These are phyloP conservation scores for Monilinia vaccinii-corymbosi DNA, from an alignment of 2,329 filamentous ascomycete species.

Conservation along the genomic window DNA sequence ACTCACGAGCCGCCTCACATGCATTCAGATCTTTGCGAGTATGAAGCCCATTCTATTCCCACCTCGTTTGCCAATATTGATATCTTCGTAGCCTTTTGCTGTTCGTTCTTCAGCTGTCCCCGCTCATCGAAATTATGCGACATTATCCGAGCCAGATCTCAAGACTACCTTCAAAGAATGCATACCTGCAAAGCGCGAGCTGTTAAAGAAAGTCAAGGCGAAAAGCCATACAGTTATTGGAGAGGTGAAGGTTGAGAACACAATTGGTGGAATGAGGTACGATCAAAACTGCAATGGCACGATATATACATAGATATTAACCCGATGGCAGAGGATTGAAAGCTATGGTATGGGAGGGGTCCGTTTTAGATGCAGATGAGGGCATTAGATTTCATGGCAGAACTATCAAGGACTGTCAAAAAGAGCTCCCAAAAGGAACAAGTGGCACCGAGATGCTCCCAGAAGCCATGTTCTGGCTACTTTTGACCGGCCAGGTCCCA, in stretches of 20 bases:
- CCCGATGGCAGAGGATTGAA: conserved; percentile 60
- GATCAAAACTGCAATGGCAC: neutral
- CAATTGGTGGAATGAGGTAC: conserved; percentile 86
- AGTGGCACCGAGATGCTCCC: conserved; percentile 94
- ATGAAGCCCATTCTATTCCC: conserved; percentile 26
- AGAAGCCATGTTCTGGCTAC: conserved; percentile 98
- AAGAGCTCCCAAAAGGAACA: conserved; percentile 83
- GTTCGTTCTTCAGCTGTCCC: conserved; percentile 28
- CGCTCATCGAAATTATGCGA: conserved; percentile 53
- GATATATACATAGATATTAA: conserved; percentile 12
- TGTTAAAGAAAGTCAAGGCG: conserved; percentile 88
- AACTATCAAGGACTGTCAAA: conserved; percentile 97
- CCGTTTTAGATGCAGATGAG: conserved; percentile 90
- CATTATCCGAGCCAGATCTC: conserved; percentile 75
- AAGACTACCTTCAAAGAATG: conserved; percentile 76
- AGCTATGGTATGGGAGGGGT: conserved; percentile 98
- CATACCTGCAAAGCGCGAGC: conserved; percentile 87
- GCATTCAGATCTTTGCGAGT: conserved; percentile 58
- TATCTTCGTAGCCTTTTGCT: conserved; percentile 23
- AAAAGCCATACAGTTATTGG: conserved; percentile 76
- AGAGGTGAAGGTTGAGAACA: conserved; percentile 88
- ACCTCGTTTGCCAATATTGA: conserved; percentile 1
- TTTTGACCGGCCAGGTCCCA: conserved; percentile 87
- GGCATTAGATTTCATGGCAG: conserved; percentile 97
- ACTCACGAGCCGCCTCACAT: conserved; percentile 50